Percentiles rank a stretch among this genome's conserved stretches.
Evolutionary conservation across 2,329 filamentous ascomycete genomes (phyloP).

Genomic region (Apiospora pterosperma): DNA sequence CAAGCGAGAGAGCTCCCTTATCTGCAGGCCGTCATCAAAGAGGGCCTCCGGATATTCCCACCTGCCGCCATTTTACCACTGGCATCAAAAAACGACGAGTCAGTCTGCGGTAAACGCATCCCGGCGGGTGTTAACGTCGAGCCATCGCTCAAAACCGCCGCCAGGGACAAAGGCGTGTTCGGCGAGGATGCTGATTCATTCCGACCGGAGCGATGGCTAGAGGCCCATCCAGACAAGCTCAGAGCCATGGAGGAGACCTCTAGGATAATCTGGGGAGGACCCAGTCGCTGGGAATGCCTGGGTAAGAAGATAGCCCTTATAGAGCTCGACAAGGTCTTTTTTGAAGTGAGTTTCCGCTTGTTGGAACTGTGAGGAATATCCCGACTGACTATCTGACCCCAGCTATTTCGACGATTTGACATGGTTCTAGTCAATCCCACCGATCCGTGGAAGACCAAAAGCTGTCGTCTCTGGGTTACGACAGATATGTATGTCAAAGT

Average conservation of each 20-base stretch:
- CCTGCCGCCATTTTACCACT: neutral
- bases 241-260: slow-evolving; percentile 29
- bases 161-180: neutral
- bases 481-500: neutral
- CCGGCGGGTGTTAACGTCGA: neutral
- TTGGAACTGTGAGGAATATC: neutral
- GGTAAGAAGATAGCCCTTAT: slow-evolving; percentile 41
- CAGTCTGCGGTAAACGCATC: neutral
- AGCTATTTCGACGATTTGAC: neutral
- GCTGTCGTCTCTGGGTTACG: neutral
- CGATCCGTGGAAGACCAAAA: neutral
- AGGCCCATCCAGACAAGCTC: slow-evolving; percentile 25
- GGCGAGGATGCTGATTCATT: neutral
- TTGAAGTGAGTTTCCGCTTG: slow-evolving; percentile 31
- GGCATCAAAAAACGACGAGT: neutral
- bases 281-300: slow-evolving; percentile 35
- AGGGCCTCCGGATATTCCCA: neutral
- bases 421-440: neutral
- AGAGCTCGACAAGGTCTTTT: slow-evolving; percentile 39
- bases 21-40: neutral
- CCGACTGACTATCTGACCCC: neutral
- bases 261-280: slow-evolving; percentile 34
- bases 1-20: neutral
- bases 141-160: neutral
- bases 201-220: slow-evolving; percentile 18